Conservation (phyloP, 257 asterid species). For the Handroanthus guayacan region DNA sequence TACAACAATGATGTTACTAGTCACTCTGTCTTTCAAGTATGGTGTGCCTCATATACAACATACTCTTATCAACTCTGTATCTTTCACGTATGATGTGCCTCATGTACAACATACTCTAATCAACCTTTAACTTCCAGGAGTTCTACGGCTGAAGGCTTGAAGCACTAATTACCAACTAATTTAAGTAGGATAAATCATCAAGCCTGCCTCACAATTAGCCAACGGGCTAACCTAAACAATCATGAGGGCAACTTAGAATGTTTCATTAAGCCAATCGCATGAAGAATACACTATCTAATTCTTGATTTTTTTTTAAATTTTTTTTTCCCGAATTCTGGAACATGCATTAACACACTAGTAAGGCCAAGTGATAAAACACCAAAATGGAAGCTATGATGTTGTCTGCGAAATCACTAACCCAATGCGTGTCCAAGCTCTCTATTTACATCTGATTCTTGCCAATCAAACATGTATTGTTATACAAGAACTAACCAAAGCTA, state of each 20-base stretch:
- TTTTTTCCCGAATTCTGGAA: background rate
- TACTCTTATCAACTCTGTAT: too few species aligned
- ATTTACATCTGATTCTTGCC: constrained; percentile 8
- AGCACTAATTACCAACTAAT: too few species aligned
- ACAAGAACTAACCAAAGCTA: background rate
- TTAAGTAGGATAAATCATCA: too few species aligned
- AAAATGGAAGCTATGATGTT: background rate
- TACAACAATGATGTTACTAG: too few species aligned
- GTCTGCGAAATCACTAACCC: background rate
- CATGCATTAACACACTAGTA: background rate
- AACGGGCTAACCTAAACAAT: background rate
- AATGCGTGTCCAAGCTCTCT: background rate
- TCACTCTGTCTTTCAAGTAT: too few species aligned
- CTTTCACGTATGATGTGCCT: too few species aligned
- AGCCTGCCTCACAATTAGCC: too few species aligned
- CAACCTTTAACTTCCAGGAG: too few species aligned
- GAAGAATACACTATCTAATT: background rate
- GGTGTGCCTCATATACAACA: too few species aligned
- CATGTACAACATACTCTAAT: too few species aligned
- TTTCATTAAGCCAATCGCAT: background rate
- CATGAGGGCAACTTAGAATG: background rate
- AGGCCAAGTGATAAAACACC: background rate
- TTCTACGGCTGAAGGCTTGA: too few species aligned
- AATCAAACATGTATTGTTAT: constrained; percentile 9
- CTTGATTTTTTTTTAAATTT: background rate